phyloP scores from a whole-genome alignment of 139 green algal species.

The Picochlorum sp. region DNA sequence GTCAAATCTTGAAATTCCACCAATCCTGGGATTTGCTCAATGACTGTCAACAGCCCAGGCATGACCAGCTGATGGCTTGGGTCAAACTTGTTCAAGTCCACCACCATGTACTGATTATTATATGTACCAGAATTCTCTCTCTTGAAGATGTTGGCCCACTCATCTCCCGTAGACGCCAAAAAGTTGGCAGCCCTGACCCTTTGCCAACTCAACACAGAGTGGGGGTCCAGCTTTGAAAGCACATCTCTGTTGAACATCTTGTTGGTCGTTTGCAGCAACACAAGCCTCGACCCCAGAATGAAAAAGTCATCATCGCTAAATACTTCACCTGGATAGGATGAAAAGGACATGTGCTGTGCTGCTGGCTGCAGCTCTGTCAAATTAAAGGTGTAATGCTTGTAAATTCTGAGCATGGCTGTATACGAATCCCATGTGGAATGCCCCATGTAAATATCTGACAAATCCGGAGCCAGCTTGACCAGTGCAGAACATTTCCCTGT shows the following conservation, averaged over 20 bases:
- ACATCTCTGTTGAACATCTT: slow-evolving; percentile 42
- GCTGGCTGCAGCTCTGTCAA: slow-evolving; percentile 22
- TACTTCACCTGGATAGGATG: slow-evolving; percentile 49
- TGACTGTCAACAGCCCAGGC: slow-evolving; percentile 51
- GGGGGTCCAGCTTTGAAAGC: slow-evolving; percentile 30
- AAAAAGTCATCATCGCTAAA: slow-evolving; percentile 39
- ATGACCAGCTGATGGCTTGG: slow-evolving; percentile 36
- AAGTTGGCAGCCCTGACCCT: slow-evolving; percentile 54
- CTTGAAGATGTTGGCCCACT: slow-evolving; percentile 43
- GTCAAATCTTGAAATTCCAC: slow-evolving; percentile 34
- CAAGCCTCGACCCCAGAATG: slow-evolving; percentile 3
- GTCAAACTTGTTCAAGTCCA: slow-evolving; percentile 62
- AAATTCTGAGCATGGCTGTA: slow-evolving; percentile 49
- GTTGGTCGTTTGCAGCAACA: slow-evolving; percentile 18
- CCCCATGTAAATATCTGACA: slow-evolving; percentile 34
- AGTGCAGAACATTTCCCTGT: slow-evolving; percentile 44
- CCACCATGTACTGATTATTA: slow-evolving; percentile 76
- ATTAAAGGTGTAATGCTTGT: slow-evolving; percentile 59
- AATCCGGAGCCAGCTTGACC: slow-evolving; percentile 32
- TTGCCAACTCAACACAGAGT: slow-evolving; percentile 54
- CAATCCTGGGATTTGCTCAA: slow-evolving; percentile 59
- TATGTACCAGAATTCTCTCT: slow-evolving; percentile 54
- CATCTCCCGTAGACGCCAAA: slow-evolving; percentile 24
- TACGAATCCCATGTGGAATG: slow-evolving; percentile 55
- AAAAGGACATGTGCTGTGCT: slow-evolving; percentile 40